Evolutionary conservation across 306 rosid species (phyloP).

Genomic region (Begonia masoniana): DNA sequence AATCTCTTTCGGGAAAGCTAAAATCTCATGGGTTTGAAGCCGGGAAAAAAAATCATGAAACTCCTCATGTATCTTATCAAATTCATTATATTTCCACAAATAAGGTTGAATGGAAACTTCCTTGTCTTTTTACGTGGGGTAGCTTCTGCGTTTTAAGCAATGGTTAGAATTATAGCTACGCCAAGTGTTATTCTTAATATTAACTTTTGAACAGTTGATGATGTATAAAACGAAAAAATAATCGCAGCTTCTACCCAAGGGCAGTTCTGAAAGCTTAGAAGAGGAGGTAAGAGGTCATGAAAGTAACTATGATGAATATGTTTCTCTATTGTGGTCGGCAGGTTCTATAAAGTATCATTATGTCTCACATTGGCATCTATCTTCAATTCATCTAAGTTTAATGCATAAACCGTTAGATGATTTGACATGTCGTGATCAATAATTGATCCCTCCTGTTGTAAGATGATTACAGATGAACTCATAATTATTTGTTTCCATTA

Average conservation of each 20-base stretch:
- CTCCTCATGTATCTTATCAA: constrained; percentile 51
- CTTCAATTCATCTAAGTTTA: too few species aligned
- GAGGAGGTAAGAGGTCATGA: constrained; percentile 57
- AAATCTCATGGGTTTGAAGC: constrained; percentile 29
- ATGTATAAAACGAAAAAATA: constrained; percentile 72
- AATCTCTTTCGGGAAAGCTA: constrained; percentile 75
- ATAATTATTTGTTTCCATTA: neutral
- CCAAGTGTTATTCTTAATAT: neutral
- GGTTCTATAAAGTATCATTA: too few species aligned
- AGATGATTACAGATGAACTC: too few species aligned
- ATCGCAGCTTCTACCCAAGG: constrained; percentile 45
- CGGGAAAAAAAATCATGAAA: constrained; percentile 42
- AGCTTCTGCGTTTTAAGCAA: too few species aligned
- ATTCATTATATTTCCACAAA: constrained; percentile 70
- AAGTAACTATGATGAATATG: neutral
- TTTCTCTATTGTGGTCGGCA: neutral
- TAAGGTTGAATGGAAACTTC: constrained; percentile 41
- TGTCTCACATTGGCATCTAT: too few species aligned
- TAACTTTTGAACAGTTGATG: constrained; percentile 38
- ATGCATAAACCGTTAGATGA: too few species aligned
- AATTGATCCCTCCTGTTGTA: too few species aligned
- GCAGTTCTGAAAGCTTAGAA: constrained; percentile 56
- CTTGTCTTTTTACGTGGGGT: neutral
- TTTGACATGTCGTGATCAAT: too few species aligned
- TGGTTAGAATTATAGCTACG: too few species aligned